These are phyloP conservation scores for Sphaerulina vaccinii DNA, from an alignment of 2,329 filamentous ascomycete genomes.

Conservation along the genomic window DNA sequence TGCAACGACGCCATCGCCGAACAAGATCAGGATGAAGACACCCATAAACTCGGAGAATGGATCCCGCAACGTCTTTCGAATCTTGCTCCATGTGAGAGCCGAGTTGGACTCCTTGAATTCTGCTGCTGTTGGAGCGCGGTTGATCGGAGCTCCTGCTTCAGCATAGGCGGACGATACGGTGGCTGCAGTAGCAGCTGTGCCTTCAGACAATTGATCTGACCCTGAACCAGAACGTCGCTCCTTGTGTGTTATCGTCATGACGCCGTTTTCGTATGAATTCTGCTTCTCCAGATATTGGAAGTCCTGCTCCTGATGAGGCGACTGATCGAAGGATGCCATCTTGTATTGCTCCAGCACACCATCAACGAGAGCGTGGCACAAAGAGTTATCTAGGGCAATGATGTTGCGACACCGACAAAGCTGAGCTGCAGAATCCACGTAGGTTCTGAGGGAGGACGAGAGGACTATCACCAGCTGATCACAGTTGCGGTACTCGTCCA, in stretches of 20 bases:
- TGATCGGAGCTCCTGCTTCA: constrained; percentile 31
- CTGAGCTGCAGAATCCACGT: constrained; percentile 1
- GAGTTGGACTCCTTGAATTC: constrained; percentile 32
- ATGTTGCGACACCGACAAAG: background rate
- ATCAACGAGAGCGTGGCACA: background rate
- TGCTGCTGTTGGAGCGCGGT: constrained; percentile 32
- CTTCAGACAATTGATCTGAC: constrained; percentile 13
- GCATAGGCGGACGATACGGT: constrained; percentile 19
- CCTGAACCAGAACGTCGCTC: constrained; percentile 22
- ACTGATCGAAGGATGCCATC: background rate
- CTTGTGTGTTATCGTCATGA: constrained; percentile 24
- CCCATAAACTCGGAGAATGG: constrained; percentile 68
- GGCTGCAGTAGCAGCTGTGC: constrained; percentile 9
- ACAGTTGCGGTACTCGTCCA: background rate
- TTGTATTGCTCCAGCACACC: background rate
- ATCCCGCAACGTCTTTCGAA: constrained; percentile 55
- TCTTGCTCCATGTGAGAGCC: constrained; percentile 53
- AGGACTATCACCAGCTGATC: constrained; percentile 6
- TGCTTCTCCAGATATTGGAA: constrained; percentile 7
- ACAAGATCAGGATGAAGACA: constrained; percentile 63
- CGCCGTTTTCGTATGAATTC: constrained; percentile 8
- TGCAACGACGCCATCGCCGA: constrained; percentile 67
- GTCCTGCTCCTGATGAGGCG: constrained; percentile 4
- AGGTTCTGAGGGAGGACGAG: constrained; percentile 1
- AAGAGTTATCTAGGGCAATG: background rate